A percentile compares a stretch with the other conserved stretches of the same genome.
Evolutionary conservation across 2,329 filamentous ascomycete species (phyloP).

Genomic region (Colletotrichum echinochloae): DNA sequence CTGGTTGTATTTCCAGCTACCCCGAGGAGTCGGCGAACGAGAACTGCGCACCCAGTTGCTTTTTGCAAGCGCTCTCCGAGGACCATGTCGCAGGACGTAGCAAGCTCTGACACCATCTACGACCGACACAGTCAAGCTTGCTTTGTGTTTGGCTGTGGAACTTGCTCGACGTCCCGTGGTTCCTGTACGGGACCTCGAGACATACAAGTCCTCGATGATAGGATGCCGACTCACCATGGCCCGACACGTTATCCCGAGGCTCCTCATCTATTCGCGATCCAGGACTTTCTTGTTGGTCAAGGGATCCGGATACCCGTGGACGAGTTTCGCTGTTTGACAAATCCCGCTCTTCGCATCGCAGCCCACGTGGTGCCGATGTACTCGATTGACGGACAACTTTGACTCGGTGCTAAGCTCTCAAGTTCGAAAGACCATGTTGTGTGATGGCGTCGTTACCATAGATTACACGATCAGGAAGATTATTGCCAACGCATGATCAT

Average conservation of each 20-base stretch:
- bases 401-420: not conserved
- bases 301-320: conserved; percentile 15
- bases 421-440: not conserved
- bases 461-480: not conserved
- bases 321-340: conserved; percentile 10
- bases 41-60: conserved; percentile 11
- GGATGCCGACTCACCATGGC: conserved; percentile 16
- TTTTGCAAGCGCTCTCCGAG: conserved; percentile 13
- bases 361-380: not conserved
- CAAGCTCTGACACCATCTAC: conserved; percentile 20
- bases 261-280: not conserved
- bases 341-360: conserved; percentile 1
- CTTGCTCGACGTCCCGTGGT: conserved; percentile 28
- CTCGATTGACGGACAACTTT: not conserved
- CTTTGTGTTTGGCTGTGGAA: conserved; percentile 13
- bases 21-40: conserved; percentile 12
- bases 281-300: not conserved
- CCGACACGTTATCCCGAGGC: not conserved
- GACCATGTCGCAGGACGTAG: conserved; percentile 14
- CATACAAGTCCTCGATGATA: not conserved
- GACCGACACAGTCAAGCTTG: conserved; percentile 15
- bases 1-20: not conserved
- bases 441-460: not conserved
- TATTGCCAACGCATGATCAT: not conserved
- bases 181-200: conserved; percentile 9